phyloP scores from a whole-genome alignment of 768 basidiomycete genomes.

The Auricularia heimuer region DNA sequence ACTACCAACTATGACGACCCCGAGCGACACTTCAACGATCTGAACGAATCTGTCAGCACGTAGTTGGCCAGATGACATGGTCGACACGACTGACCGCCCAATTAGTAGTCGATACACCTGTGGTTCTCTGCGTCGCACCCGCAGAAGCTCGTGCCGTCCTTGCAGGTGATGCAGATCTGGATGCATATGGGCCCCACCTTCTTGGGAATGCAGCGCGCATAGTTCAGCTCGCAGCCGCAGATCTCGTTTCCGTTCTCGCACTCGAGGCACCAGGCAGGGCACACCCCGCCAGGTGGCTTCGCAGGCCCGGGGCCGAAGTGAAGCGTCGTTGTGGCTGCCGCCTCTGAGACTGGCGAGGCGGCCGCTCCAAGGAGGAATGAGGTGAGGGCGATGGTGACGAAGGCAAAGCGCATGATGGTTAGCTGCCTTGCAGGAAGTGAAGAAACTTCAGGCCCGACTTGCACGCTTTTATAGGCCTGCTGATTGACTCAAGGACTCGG shows the following conservation, averaged over 20 bases:
- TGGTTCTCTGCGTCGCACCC: neutral
- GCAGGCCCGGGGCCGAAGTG: neutral
- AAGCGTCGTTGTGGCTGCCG: neutral
- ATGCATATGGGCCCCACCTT: neutral
- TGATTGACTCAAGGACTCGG: too few relatives aligned
- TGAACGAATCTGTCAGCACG: too few relatives aligned
- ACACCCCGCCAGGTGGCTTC: neutral
- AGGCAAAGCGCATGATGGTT: neutral
- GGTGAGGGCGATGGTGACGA: neutral
- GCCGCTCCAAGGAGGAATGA: neutral
- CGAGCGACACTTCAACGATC: too few relatives aligned
- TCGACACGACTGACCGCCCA: too few relatives aligned
- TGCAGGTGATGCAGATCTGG: neutral
- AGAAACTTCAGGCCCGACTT: too few relatives aligned
- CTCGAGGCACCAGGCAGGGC: neutral
- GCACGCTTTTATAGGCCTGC: too few relatives aligned
- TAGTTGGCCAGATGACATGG: too few relatives aligned
- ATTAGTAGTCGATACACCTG: neutral
- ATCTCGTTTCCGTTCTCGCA: neutral
- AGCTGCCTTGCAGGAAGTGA: neutral
- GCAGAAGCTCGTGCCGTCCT: neutral
- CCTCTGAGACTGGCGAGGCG: neutral
- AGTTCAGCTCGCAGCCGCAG: neutral
- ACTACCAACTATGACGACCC: too few relatives aligned
- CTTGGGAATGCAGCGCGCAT: neutral